Percentiles rank a stretch among this genome's conserved stretches.
phyloP scores from a whole-genome alignment of 2,329 filamentous ascomycete genomes.

The Verticillium tricorpus region DNA sequence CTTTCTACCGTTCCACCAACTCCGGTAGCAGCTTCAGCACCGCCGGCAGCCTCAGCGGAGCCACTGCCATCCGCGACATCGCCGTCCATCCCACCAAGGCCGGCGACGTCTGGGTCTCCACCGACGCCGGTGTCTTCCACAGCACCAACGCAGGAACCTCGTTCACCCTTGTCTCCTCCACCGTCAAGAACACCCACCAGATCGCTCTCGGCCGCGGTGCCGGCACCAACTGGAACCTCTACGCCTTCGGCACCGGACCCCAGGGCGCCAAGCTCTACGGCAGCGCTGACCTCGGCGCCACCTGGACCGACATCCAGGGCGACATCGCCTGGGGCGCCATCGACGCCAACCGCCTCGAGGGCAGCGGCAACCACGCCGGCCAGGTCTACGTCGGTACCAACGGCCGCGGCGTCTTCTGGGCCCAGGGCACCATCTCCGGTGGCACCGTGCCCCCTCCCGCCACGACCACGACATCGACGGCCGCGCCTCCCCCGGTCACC shows the following conservation, averaged over 20 bases:
- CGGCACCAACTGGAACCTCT: constrained; percentile 37
- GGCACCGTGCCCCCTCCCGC: not conserved
- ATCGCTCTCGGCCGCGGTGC: constrained; percentile 39
- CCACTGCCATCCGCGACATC: constrained; percentile 47
- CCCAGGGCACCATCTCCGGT: not conserved
- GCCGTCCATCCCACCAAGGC: constrained; percentile 51
- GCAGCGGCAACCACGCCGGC: constrained; percentile 39
- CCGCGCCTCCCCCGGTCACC: constrained; percentile 15
- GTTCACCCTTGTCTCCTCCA: constrained; percentile 34
- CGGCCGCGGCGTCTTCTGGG: constrained; percentile 38
- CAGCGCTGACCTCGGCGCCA: constrained; percentile 34
- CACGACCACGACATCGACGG: constrained; percentile 24
- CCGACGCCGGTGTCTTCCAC: constrained; percentile 48
- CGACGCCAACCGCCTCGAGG: constrained; percentile 31
- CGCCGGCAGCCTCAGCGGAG: constrained; percentile 29
- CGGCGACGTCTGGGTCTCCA: constrained; percentile 57
- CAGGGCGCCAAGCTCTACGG: constrained; percentile 40
- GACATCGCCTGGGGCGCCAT: constrained; percentile 40
- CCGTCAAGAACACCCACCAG: constrained; percentile 33
- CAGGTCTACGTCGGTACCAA: constrained; percentile 48
- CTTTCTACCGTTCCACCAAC: constrained; percentile 49
- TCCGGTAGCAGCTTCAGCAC: constrained; percentile 40
- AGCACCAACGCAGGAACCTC: constrained; percentile 45
- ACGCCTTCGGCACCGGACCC: constrained; percentile 40
- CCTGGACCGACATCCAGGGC: constrained; percentile 44